Evolutionary conservation across 352 stramenopile species (phyloP), one percentile per base, ranked within the genome.

Genomic region (Phytophthora podocarpi): DNA sequence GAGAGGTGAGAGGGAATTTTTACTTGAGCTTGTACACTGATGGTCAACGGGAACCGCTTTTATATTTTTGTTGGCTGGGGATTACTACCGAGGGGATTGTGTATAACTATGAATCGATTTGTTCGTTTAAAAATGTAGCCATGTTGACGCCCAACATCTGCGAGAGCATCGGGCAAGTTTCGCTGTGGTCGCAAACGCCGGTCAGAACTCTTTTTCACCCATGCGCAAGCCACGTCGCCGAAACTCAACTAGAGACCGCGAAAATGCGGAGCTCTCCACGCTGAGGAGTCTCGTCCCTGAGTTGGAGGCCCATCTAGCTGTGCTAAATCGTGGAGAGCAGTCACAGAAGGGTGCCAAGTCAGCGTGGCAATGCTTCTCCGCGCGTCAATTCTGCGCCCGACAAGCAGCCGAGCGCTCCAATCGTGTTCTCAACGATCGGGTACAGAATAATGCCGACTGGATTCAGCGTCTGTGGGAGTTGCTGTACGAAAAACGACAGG

Each of bases 181-280:
- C 34, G 4, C 34, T 9, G 34, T 20, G 4, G 13, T 15, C 11
- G 36, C 36, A 24, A 42, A 42, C 36, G 4, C 12, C 7, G 4
- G 16, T n/a, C 16, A 42, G 42, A 24, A 26, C 18, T 42, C 37
- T 28, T 30, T 2, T 45, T 45, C 18, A 11, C 37, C 31, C 56
- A 57, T 58, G 45, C 37, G 43, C 46, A 50, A 45, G 20, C 45
- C 46, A 46, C 37, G 54, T 16, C 24, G 31, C 35, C 64, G 64
- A 35, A 72, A 72, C 64, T 72, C 58, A 35, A 74, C 65, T n/a
- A 59, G 64, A 27, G 64, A 66, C 42, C 64, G 59, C 40, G 59
- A 69, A 30, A 57, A 64, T 30, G 53, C 59, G 2, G 59, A 73
- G 48, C 48, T 64, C 4, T 16, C 51, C 10, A 59, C 52, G 24